Base-by-base conservation (phyloP, 495 filamentous ascomycete species). In the Penicillium crystallinum region DNA sequence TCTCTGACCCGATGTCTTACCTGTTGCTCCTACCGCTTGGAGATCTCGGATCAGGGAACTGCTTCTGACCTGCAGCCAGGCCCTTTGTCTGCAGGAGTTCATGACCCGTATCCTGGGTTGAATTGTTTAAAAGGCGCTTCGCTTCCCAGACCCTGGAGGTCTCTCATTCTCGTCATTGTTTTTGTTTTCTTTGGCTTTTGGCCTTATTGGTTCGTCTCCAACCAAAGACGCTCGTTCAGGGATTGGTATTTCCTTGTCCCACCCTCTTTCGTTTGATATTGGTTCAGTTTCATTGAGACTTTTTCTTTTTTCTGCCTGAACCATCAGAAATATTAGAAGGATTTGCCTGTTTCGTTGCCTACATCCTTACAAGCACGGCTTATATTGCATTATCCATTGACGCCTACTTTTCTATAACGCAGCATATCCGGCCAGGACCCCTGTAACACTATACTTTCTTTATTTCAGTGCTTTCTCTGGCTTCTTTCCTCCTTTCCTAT, bases 191-290 rank as follows among this genome's bases (percentile, higher is more conserved):
- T 42, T 31, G 48, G 48, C 37, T 50, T 25, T 35, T 25, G 19
- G 18, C 48, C 48, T 42, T 15, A 1, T 34, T 50, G 37, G 46
- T 48, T 30, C 31, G 46, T 25, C 53, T 52, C 29, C 39, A 42
- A 49, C 44, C 39, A 43, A 54, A 43, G 46, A 53, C 54, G 43
- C 36, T 56, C 54, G 54, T 45, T 56, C 54, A 53, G 31, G 54
- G 44, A 47, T 47, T 30, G 31, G 33, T 6, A 56, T 25, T 43
- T 51, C 15, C 49, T 42, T 52, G 25, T 52, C 21, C 42, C 36
- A 19, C 49, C 33, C 43, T 51, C 49, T 35, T 39, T 43, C 46
- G 23, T 34, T 40, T 42, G 38, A 21, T 18, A 37, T 37, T 19
- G 43, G n/a, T 12, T 27, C 22, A 47, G 14, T 46, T 46, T 42